A percentile compares a stretch with the other conserved stretches of the same genome.
phyloP scores from a whole-genome alignment of 208 protist species.

The Vickermania spadyakhi region DNA sequence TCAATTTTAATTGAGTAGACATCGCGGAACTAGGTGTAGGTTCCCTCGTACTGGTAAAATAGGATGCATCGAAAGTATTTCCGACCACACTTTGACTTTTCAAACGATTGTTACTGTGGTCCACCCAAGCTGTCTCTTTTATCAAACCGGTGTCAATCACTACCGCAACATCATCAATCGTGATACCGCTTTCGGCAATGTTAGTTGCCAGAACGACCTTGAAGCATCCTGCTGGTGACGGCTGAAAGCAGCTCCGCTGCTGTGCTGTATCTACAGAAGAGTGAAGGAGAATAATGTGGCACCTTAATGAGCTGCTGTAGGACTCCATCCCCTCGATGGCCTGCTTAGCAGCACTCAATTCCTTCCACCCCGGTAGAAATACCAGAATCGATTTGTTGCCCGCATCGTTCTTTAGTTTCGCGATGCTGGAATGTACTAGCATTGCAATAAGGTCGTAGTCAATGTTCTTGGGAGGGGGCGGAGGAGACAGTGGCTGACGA shows the following conservation, averaged over 20 bases:
- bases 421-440: constrained; percentile 35
- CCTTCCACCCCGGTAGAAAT: constrained; percentile 98
- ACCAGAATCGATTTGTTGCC: constrained; percentile 95
- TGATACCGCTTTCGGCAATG: constrained; percentile 96
- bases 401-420: constrained; percentile 28
- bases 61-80: background rate
- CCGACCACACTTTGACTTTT: background rate
- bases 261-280: constrained; percentile 63
- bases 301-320: constrained; percentile 5
- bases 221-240: constrained; percentile 49
- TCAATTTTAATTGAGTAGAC: constrained; percentile 60
- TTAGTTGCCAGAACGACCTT: constrained; percentile 97
- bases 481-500: background rate
- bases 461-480: constrained; percentile 25
- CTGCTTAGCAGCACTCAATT: constrained; percentile 81
- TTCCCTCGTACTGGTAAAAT: background rate
- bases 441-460: constrained; percentile 75
- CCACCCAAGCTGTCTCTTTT: constrained; percentile 82
- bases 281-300: constrained; percentile 85
- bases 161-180: constrained; percentile 92
- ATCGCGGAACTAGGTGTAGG: constrained; percentile 13
- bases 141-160: constrained; percentile 94
- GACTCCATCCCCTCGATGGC: constrained; percentile 50
- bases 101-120: background rate
- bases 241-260: constrained; percentile 89